These are phyloP conservation scores for Umbelopsis ramanniana DNA, from an alignment of 192 early-diverging fungal species.

Conservation along the genomic window DNA sequence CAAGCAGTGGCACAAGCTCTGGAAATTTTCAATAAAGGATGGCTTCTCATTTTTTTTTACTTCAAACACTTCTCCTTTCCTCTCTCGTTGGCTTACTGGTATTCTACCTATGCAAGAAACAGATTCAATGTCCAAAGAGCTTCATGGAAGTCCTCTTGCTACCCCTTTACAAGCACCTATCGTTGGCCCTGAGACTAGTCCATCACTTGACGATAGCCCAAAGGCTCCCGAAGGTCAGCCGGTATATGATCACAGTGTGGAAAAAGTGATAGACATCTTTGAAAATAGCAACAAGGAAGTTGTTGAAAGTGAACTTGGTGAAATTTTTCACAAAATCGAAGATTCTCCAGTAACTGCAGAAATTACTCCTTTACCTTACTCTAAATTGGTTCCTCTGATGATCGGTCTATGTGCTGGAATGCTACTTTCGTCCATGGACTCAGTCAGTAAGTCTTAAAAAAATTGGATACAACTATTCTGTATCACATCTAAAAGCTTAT, in stretches of 20 bases:
- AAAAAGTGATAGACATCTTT: too few relatives aligned
- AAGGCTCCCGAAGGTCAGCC: too few relatives aligned
- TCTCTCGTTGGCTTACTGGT: background rate
- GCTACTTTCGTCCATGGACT: constrained; percentile 16
- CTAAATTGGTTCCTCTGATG: background rate
- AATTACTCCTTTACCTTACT: background rate
- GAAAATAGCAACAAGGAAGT: background rate
- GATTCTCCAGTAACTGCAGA: too few relatives aligned
- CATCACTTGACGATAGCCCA: too few relatives aligned
- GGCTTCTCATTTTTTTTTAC: background rate
- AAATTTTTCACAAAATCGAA: background rate
- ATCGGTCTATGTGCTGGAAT: constrained; percentile 6
- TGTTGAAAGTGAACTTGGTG: background rate
- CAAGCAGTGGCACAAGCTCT: background rate
- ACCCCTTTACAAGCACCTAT: background rate
- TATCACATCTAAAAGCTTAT: background rate
- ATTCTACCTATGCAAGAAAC: background rate
- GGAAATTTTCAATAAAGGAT: background rate
- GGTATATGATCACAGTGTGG: too few relatives aligned
- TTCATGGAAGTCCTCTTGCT: background rate
- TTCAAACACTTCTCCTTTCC: background rate
- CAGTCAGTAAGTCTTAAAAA: background rate
- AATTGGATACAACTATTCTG: background rate
- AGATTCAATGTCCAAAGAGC: background rate
- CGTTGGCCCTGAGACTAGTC: background rate